phyloP scores from a whole-genome alignment of 305 asterid genomes.

The Stenogyne calaminthoides region DNA sequence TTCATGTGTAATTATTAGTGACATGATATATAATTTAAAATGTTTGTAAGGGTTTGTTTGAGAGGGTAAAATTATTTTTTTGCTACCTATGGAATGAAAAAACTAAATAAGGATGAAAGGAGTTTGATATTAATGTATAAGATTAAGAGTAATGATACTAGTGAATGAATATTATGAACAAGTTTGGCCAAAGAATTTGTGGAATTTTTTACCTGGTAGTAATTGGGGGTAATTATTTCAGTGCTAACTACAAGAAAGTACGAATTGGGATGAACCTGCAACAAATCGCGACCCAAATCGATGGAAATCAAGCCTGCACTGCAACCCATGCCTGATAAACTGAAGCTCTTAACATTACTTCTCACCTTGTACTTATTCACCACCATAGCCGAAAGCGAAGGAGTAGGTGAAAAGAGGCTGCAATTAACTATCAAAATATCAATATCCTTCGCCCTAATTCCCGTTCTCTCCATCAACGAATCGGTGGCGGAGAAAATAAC shows the following conservation, averaged over 20 bases:
- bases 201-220: too few species aligned
- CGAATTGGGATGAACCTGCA: slow-evolving; percentile 64
- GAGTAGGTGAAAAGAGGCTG: slow-evolving; percentile 81
- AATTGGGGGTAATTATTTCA: slow-evolving; percentile 72
- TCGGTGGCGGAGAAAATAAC: slow-evolving; percentile 71
- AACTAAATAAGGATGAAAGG: too few species aligned
- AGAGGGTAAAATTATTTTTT: too few species aligned
- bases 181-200: too few species aligned
- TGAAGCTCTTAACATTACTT: slow-evolving; percentile 63
- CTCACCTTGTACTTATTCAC: slow-evolving; percentile 68
- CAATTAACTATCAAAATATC: slow-evolving; percentile 72
- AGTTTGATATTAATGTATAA: too few species aligned
- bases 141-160: too few species aligned
- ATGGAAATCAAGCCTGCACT: slow-evolving; percentile 76
- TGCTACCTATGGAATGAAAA: too few species aligned
- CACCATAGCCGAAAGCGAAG: slow-evolving; percentile 80
- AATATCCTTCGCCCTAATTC: slow-evolving; percentile 61
- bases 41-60: too few species aligned
- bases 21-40: too few species aligned
- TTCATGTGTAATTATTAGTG: too few species aligned
- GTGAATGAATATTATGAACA: too few species aligned
- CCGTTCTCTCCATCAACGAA: slow-evolving; percentile 48
- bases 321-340: slow-evolving; percentile 88
- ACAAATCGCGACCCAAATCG: slow-evolving; percentile 66
- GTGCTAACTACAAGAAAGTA: slow-evolving; percentile 65